Base-by-base conservation (phyloP, 805 yeast species). In the Zygosaccharomyces lentus region DNA sequence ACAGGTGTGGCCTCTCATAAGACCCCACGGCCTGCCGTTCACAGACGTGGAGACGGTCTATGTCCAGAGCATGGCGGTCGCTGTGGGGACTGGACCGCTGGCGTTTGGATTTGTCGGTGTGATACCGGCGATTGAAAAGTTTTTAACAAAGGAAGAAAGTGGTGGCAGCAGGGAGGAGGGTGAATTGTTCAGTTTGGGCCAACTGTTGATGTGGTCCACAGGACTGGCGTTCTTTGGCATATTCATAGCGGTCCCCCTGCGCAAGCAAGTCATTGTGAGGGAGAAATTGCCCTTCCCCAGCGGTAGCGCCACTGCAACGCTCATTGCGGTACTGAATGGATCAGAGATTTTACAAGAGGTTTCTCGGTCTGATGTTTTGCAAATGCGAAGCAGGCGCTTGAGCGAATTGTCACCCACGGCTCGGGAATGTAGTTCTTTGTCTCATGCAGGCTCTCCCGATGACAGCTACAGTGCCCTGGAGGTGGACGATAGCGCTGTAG, bases 101-200 rank as follows among this genome's bases (percentile, higher is more conserved):
- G 95, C 96, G 0, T 91, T 85, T 66, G 98, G 98, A 0, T 78
- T 91, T 52, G 95, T 91, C 16, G 99, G 99, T 1, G 90, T 95
- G 4, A 76, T 93, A 1, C 99, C 99, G 0, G 98, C 99, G 1
- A 83, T 91, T 44, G 98, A 91, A 59, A 87, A 89, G 67, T 83
- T 91, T 53, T 67, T 91, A 50, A 81, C 87, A 1, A 68, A 73
- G 0, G 88, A 82, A 30, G 99, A 91, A 63, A 78, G 84, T 30
- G 96, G 95, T 2, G 51, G 49, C 9, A 54, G 61, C n/a, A 53
- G 67, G 35, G 41, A 47, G 12, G 51, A 49, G 29, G 68, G 76
- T 0, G 49, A 56, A 3, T 48, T 50, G 2, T 70, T 81, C 37
- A 57, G 72, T 1, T 49, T 78, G 3, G 55, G 59, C 39, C 83